Evolutionary conservation across 2,329 filamentous ascomycete genomes (phyloP), one percentile per base, ranked within the genome.

Genomic region (Rhynchosporium agropyri): DNA sequence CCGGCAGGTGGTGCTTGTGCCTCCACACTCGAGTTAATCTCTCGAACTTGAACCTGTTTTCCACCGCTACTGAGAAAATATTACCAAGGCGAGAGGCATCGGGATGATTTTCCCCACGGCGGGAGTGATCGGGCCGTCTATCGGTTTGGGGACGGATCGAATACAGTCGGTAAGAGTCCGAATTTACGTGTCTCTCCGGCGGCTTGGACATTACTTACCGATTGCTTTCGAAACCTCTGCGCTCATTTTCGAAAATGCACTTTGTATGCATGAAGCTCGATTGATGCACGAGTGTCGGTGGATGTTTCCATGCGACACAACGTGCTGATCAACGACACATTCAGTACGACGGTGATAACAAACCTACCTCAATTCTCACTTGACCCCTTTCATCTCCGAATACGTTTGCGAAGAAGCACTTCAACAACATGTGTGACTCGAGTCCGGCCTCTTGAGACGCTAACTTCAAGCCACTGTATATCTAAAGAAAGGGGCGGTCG

Each of bases 1-100:
- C 54, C 45, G 54, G 43, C 42, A 28, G 54, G 40, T 46, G 54
- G 54, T 57, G 54, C 54, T 57, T 57, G 54, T 46, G 53, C 53
- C 43, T 42, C 53, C 20, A 45, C 40, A 57, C 54, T 46, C 1
- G 36, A 46, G 8, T 10, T 45, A 56, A 31, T 46, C 40, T 40
- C 54, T 57, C 51, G 20, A 42, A 26, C 7, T 9, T 15, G 33
- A 57, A 33, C 54, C 54, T 57, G 54, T 36, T 57, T 57, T 45
- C 40, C 20, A 33, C 6, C 40, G 20, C n/a, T 54, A 54, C 51
- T 33, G 36, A 29, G 20, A 40, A 28, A 8, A 6, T 6, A 4
- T 33, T 57, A 33, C 9, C 29, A 12, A 45, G 26, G 26, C 13
- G 12, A 15, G 31, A 26, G 31, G 13, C 20, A 2, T 33, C 28